Evolutionary conservation across 2,329 filamentous ascomycete species (phyloP).

Genomic region (Nigrospora oryzae): DNA sequence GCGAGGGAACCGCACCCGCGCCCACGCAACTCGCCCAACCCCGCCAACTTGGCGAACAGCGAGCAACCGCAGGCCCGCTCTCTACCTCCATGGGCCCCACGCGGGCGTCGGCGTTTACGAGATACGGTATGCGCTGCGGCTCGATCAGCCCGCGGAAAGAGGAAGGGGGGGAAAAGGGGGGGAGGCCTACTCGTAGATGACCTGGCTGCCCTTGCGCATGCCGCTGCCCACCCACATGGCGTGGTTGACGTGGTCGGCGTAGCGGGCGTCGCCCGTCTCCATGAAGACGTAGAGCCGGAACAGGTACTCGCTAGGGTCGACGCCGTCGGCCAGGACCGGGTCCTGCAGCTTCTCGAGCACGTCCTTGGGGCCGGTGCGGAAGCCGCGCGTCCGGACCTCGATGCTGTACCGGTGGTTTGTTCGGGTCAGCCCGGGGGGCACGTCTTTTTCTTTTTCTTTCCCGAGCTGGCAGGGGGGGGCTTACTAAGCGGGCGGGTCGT

Average conservation of each 20-base stretch:
- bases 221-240: constrained; percentile 8
- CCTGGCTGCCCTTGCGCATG: constrained; percentile 7
- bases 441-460: too few species aligned
- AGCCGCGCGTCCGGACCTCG: constrained; percentile 6
- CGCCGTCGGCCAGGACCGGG: constrained; percentile 1
- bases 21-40: too few species aligned
- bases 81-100: too few species aligned
- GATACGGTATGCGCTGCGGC: too few species aligned
- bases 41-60: too few species aligned
- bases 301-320: constrained; percentile 5
- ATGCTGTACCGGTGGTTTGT: constrained; percentile 3
- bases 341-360: constrained; percentile 6
- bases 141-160: too few species aligned
- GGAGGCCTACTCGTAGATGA: constrained; percentile 9
- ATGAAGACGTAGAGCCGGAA: constrained; percentile 7
- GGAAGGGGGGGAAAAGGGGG: too few species aligned
- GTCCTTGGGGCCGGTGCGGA: constrained; percentile 5
- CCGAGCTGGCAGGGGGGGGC: constrained; percentile 8
- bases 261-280: constrained; percentile 7
- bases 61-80: too few species aligned
- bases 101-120: too few species aligned
- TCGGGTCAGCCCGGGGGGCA: not conserved
- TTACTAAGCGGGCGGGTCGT: constrained; percentile 35
- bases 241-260: constrained; percentile 4
- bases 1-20: too few species aligned